Conservation (phyloP, 1,139 yeast species). For the Hyphopichia khmerensis region DNA sequence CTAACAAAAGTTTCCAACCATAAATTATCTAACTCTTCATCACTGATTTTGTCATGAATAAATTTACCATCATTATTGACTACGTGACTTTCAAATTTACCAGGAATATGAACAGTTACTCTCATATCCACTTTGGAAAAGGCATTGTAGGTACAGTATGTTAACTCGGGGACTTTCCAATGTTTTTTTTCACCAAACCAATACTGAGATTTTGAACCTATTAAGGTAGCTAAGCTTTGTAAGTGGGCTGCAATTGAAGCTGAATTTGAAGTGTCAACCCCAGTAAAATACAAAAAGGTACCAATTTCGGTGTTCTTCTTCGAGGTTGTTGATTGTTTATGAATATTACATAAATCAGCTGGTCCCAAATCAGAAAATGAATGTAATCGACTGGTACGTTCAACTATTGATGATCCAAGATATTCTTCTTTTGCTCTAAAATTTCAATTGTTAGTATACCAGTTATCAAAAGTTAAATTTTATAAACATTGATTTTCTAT, state of each 20-base stretch:
- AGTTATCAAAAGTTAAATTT: background rate
- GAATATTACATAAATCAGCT: constrained; percentile 81
- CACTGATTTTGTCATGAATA: constrained; percentile 35
- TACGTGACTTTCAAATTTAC: constrained; percentile 49
- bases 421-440: constrained; percentile 50
- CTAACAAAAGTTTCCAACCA: constrained; percentile 75
- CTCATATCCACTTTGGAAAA: constrained; percentile 69
- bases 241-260: constrained; percentile 70
- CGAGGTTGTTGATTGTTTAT: constrained; percentile 45
- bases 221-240: constrained; percentile 74
- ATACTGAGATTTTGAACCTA: constrained; percentile 51
- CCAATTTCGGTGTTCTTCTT: constrained; percentile 44
- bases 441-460: background rate
- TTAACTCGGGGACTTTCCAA: constrained; percentile 75
- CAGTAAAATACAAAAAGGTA: constrained; percentile 56
- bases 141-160: constrained; percentile 48
- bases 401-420: constrained; percentile 50
- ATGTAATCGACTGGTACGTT: constrained; percentile 51
- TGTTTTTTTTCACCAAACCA: constrained; percentile 68
- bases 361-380: constrained; percentile 69
- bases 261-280: constrained; percentile 56
- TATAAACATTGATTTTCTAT: background rate
- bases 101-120: constrained; percentile 69
- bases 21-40: constrained; percentile 35
- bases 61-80: constrained; percentile 48